Evolutionary conservation across 1,284 basidiomycete genomes (phyloP), one percentile per base, ranked within the genome.

Genomic region (Phlebopus sp.): DNA sequence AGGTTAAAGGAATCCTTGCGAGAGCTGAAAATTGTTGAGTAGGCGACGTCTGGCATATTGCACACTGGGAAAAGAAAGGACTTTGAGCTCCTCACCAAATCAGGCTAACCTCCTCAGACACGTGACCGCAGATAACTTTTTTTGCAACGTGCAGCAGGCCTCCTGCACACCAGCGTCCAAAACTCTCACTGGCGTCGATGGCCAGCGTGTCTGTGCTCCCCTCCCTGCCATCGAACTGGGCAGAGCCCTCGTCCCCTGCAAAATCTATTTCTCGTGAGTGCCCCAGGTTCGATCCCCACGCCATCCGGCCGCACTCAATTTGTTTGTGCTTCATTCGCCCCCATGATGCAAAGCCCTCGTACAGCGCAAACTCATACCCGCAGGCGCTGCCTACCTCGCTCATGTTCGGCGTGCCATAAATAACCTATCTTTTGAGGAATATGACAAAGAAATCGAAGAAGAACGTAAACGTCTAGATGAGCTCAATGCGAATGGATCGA

Each of bases 311-410:
- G 17, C 23, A 19, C 18, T 45, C 46, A 36, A 18, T 18, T 21
- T 18, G 21, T 21, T 21, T 11, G 38, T 35, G 11, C 13, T 6
- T n/a, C 19, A 25, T 39, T 27, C n/a, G 6, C 37, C n/a, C 21
- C 15, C 32, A 14, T 27, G 17, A 11, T 35, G 17, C n/a, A 5
- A 34, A 63, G 62, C 65, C 27, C 38, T 65, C 50, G 55, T 66
- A 32, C 59, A 58, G 25, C 63, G 63, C 29, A 68, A 43, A 44
- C 63, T 95, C 38, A 79, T 94, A 50, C 89, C 92, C 32, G 90
- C 86, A 34, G 93, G 93, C 23, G 80, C 86, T 18, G 90, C 90
- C 5, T 95, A 90, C 70, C 78, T 93, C 48, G 82, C 82, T 34
- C 84, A 93, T 57, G 83, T 90, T 31, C 82, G 84, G 45, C 81